These are phyloP conservation scores for Acrocalymma vagum DNA, from an alignment of 2,329 filamentous ascomycete genomes.

Conservation along the genomic window DNA sequence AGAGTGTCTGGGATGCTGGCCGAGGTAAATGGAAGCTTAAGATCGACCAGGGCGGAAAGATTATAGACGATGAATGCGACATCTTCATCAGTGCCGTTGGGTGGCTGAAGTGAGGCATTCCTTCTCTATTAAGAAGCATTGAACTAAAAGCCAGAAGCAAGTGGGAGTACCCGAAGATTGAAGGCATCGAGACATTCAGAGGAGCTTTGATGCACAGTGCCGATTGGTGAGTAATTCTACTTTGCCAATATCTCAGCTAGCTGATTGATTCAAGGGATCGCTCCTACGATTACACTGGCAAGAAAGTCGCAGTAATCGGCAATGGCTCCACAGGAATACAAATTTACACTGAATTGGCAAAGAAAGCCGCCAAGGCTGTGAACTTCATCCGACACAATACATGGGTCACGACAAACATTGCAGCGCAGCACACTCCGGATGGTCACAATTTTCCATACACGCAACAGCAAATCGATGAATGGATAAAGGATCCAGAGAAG, in stretches of 20 bases:
- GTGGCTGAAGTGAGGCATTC: constrained; percentile 39
- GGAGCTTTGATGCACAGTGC: constrained; percentile 48
- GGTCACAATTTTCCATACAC: no score
- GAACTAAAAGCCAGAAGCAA: no score
- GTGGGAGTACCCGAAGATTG: constrained; percentile 46
- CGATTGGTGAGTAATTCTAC: no score
- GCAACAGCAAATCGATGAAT: constrained; percentile 24
- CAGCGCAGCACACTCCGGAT: no score
- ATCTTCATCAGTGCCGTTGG: constrained; percentile 42
- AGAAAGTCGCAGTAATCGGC: constrained; percentile 45
- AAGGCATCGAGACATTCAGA: constrained; percentile 38
- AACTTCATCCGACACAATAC: constrained; percentile 68
- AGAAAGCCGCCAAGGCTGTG: constrained; percentile 57
- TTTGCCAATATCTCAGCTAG: no score
- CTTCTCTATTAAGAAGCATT: no score
- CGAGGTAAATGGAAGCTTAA: constrained; percentile 47
- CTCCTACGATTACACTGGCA: constrained; percentile 41
- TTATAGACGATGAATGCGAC: constrained; percentile 33
- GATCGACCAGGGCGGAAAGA: constrained; percentile 42
- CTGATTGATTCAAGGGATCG: constrained; percentile 14
- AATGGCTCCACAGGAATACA: constrained; percentile 51
- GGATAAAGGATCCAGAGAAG: constrained; percentile 21
- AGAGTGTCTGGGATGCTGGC: constrained; percentile 42
- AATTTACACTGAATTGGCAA: constrained; percentile 65
- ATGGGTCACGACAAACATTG: constrained; percentile 63